Conservation (phyloP, 805 yeast genomes). For the Starmerella vitae region DNA sequence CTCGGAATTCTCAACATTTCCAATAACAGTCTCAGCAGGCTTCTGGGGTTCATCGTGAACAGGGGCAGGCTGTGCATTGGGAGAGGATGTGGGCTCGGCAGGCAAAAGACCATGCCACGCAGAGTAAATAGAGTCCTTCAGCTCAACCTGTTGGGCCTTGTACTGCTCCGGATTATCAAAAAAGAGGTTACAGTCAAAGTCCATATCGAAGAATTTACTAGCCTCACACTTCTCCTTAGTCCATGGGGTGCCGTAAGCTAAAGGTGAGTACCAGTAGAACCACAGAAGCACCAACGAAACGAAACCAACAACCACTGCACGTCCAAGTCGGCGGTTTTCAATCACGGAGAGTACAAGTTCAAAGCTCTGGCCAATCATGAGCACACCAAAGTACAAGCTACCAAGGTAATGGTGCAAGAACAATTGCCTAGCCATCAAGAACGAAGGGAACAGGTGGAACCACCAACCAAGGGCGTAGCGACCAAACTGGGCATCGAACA, state of each 20-base stretch:
- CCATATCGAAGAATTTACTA: slow-evolving; percentile 66
- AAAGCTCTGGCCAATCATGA: slow-evolving; percentile 53
- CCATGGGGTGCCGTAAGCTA: slow-evolving; percentile 73
- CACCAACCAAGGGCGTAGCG: slow-evolving; percentile 44
- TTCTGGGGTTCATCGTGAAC: neutral
- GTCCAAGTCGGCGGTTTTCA: slow-evolving; percentile 18
- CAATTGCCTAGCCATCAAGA: slow-evolving; percentile 81
- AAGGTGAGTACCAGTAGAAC: slow-evolving; percentile 52
- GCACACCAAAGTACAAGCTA: slow-evolving; percentile 73
- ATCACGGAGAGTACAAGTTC: slow-evolving; percentile 26
- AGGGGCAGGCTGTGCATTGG: neutral
- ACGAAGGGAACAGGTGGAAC: slow-evolving; percentile 45
- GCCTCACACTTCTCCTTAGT: slow-evolving; percentile 50
- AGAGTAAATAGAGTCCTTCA: slow-evolving; percentile 13
- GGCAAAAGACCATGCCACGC: slow-evolving; percentile 16
- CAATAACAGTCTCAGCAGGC: neutral
- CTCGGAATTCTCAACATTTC: too few species aligned
- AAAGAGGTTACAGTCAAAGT: slow-evolving; percentile 64
- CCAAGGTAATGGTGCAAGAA: slow-evolving; percentile 91
- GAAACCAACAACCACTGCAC: slow-evolving; percentile 35
- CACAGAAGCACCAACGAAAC: slow-evolving; percentile 39
- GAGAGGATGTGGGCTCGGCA: neutral
- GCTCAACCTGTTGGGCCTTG: slow-evolving; percentile 15
- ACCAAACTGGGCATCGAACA: slow-evolving; percentile 29
- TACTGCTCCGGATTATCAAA: slow-evolving; percentile 24